Conservation (phyloP, 768 basidiomycete species). For the Lactarius vividus region DNA sequence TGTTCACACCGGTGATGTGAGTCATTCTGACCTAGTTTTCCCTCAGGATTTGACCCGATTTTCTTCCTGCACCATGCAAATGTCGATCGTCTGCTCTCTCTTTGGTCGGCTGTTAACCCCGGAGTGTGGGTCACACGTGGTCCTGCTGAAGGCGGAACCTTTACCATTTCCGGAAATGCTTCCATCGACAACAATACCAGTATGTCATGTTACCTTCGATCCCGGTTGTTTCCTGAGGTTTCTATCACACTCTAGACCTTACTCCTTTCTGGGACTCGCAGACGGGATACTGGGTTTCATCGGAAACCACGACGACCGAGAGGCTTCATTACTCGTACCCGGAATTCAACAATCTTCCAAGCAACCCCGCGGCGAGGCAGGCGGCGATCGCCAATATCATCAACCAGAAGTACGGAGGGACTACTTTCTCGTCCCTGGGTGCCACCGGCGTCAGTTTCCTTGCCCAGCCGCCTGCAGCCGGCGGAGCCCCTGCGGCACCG, state of each 20-base stretch:
- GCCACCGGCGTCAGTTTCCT: conserved; percentile 21
- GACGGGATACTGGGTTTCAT: conserved; percentile 41
- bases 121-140: conserved; percentile 38
- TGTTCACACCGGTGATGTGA: conserved; percentile 38
- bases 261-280: conserved; percentile 47
- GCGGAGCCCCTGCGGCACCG: neutral
- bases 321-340: conserved; percentile 49
- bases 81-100: conserved; percentile 50
- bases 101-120: conserved; percentile 50
- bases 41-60: conserved; percentile 48
- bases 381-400: conserved; percentile 37
- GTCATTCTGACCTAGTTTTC: conserved; percentile 30
- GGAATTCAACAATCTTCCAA: conserved; percentile 44
- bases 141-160: conserved; percentile 25
- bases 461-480: conserved; percentile 1
- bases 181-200: conserved; percentile 13
- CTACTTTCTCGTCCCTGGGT: neutral
- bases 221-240: neutral
- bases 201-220: conserved; percentile 1
- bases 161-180: conserved; percentile 14
- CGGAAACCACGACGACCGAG: conserved; percentile 33
- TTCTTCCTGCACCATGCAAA: conserved; percentile 56
- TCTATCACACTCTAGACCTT: conserved; percentile 35
- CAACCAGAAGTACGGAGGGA: conserved; percentile 38
- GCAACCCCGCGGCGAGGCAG: conserved; percentile 32